phyloP scores from a whole-genome alignment of 2,329 filamentous ascomycete genomes.

The Corinectria fuckeliana region DNA sequence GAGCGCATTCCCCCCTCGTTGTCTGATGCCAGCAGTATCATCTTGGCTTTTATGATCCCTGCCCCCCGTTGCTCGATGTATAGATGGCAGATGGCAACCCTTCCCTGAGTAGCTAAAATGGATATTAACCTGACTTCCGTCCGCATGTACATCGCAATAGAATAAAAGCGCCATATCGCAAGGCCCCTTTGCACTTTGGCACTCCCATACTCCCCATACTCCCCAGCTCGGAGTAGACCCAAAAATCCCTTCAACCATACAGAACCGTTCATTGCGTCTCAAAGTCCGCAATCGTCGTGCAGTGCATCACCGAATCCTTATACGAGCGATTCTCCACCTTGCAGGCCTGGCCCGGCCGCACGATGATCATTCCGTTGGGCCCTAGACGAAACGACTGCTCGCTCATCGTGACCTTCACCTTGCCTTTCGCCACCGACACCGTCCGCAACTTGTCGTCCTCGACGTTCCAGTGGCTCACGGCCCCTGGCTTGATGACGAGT shows the following conservation, averaged over 20 bases:
- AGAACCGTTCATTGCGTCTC: conserved; percentile 6
- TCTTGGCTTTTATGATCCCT: not conserved
- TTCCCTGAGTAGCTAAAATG: too few species aligned
- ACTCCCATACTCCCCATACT: not conserved
- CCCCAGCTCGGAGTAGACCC: not conserved
- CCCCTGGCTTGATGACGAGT: conserved; percentile 49
- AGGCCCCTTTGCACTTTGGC: not conserved
- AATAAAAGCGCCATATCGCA: not conserved
- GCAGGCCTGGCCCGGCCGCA: conserved; percentile 48
- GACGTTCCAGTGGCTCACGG: conserved; percentile 39
- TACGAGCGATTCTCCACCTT: conserved; percentile 53
- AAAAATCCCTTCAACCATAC: not conserved
- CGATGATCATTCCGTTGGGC: conserved; percentile 51
- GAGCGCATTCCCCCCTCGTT: not conserved
- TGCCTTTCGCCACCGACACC: conserved; percentile 50
- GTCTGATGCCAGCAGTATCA: not conserved
- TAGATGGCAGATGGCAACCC: not conserved
- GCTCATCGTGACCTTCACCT: conserved; percentile 48
- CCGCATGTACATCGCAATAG: not conserved
- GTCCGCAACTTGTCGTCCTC: conserved; percentile 44
- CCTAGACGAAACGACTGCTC: conserved; percentile 50
- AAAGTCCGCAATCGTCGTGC: conserved; percentile 43
- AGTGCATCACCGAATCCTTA: conserved; percentile 51
- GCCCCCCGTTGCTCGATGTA: not conserved
- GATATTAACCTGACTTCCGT: not conserved